Evolutionary conservation across 1,284 basidiomycete species (phyloP), one percentile per base, ranked within the genome.

Genomic region (Puccinia polysora): DNA sequence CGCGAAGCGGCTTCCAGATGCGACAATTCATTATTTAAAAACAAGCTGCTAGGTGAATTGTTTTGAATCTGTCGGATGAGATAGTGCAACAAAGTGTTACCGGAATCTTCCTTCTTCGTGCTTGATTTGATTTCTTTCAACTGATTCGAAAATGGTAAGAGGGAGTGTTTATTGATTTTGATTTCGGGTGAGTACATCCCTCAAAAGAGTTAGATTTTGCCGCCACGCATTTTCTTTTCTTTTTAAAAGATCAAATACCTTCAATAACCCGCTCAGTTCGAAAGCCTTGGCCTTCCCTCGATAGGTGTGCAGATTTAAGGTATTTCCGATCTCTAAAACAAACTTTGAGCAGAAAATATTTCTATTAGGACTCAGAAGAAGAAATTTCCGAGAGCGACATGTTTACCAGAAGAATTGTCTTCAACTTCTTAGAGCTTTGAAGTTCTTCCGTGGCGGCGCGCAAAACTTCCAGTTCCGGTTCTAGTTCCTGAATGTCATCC

Each of bases 1-100:
- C 89, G 84, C 50, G 89, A 87, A 5, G 90, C 91, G 3, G 89
- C 85, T 78, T 94, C 90, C 2, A 95, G 77, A 77, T 87, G 87
- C 2, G 89, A 86, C 76, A 90, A 81, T 28, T 94, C 91, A 43
- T 91, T 88, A 7, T 90, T 83, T 80, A 92, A 94, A 14, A 84
- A 84, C 0, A 89, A 82, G 4, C 90, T 78, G 0, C 83, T 81
- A 0, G 88, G 84, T 77, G 92, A 87, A 12, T 83, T 84, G 52
- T 86, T 84, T 73, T 90, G 79, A n/a, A 95, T 82, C 4, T 89
- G 83, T 60, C 85, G 83, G 6, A 89, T 89, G 28, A 95, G 78
- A 78, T 91, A 95, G 79, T 96, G 91, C 30, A 96, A 82, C 28
- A 96, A 82, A 0, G 90, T 94, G 0, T 91, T 90, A 75, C 90